Base-by-base conservation (phyloP, 2,329 filamentous ascomycete species). In the Aspergillus sojae region DNA sequence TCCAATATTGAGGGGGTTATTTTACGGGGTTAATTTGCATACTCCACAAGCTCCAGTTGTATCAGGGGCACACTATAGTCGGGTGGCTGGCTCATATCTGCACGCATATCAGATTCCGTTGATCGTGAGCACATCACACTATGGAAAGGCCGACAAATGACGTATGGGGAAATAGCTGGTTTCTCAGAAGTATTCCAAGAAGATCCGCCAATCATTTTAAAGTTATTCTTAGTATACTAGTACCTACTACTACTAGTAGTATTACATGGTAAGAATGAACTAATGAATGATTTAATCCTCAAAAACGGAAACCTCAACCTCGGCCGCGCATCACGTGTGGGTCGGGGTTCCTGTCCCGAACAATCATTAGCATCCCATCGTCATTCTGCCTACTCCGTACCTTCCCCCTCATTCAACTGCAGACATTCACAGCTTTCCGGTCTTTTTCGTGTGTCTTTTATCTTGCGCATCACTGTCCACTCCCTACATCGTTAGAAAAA, bases 311-410 rank as follows among this genome's bases (percentile, higher is more conserved):
- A 23, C 32, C 32, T 43, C 54, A 50, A 45, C 54, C 60, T 62
- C 60, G 60, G 60, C 30, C 55, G 56, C 34, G 21, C 46, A 62
- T 62, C 60, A 62, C 60, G 60, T 62, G 60, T 46, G 54, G 56
- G 12, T 48, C 46, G 59, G 21, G 53, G 56, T 59, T 62, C 60
- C 56, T 59, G 55, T 26, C n/a, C 19, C 21, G 23, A 34, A 28
- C 46, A 50, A 50, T 50, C 23, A 41, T 41, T 41, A 19, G 16
- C 39, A 41, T 41, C 39, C 19, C 9, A 50, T 48, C 45, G 23
- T 52, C 48, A 32, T 32, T 30, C 19, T 52, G 19, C 26, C 30
- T n/a, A 36, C 32, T 34, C 32, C 32, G 32, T 30, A 11, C 12
- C 34, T 5, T 12, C 4, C 28, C 48, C 21, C 48, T 52, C 48